phyloP scores from a whole-genome alignment of 495 filamentous ascomycete species.

The Aspergillus sclerotiicarbonarius region DNA sequence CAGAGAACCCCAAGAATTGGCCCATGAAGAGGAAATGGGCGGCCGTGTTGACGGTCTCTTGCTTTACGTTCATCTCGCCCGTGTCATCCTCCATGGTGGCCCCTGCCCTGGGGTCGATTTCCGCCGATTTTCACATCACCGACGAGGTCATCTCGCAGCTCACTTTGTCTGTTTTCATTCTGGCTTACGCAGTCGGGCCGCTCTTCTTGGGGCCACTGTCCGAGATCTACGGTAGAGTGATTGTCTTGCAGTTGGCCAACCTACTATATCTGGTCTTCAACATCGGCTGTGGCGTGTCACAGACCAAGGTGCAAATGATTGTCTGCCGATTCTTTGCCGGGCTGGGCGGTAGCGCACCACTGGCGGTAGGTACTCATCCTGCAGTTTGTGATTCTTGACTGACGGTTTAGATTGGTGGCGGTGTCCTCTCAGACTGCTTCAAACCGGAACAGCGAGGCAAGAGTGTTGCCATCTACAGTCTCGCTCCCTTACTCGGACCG shows the following conservation, averaged over 20 bases:
- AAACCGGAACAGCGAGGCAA: slow-evolving; percentile 61
- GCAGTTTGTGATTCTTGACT: background rate
- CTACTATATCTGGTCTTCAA: slow-evolving; percentile 65
- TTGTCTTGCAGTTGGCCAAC: slow-evolving; percentile 61
- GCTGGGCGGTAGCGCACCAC: slow-evolving; percentile 54
- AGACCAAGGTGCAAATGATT: slow-evolving; percentile 53
- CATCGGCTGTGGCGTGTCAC: slow-evolving; percentile 50
- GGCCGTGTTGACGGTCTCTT: slow-evolving; percentile 54
- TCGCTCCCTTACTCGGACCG: slow-evolving; percentile 66
- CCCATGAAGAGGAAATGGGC: slow-evolving; percentile 57
- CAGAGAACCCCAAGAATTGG: slow-evolving; percentile 62
- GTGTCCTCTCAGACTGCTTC: slow-evolving; percentile 64
- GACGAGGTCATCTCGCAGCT: slow-evolving; percentile 55
- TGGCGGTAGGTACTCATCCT: slow-evolving; percentile 37
- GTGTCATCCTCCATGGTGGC: slow-evolving; percentile 72
- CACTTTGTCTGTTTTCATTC: slow-evolving; percentile 68
- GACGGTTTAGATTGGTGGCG: slow-evolving; percentile 49
- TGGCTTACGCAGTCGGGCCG: slow-evolving; percentile 72
- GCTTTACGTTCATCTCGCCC: slow-evolving; percentile 72
- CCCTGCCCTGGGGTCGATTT: slow-evolving; percentile 57
- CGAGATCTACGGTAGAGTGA: slow-evolving; percentile 70
- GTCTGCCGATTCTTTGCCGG: slow-evolving; percentile 57
- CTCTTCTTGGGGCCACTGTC: slow-evolving; percentile 68
- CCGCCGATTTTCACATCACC: slow-evolving; percentile 58
- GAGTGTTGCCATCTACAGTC: slow-evolving; percentile 61